Conservation (phyloP, 768 basidiomycete species). For the Chlorophyllum brunneum region DNA sequence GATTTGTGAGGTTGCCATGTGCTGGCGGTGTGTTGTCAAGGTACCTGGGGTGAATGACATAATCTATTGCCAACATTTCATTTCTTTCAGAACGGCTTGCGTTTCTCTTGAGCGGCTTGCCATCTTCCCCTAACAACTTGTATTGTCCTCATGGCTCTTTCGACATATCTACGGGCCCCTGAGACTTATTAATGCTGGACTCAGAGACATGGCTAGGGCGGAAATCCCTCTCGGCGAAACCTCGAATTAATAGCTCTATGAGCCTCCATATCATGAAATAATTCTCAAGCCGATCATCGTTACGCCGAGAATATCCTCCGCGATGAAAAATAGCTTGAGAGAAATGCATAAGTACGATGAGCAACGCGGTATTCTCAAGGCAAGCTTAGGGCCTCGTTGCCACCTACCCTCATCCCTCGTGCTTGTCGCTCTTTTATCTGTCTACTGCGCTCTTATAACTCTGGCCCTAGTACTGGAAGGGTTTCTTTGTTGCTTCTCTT, state of each 20-base stretch:
- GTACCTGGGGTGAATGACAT: too few relatives aligned
- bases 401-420: conserved; percentile 2
- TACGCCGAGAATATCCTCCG: background rate
- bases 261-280: background rate
- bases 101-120: too few relatives aligned
- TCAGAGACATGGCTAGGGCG: too few relatives aligned
- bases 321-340: background rate
- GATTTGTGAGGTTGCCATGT: background rate
- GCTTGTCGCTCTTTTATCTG: background rate
- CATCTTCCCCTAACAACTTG: too few relatives aligned
- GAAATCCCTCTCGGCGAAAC: background rate
- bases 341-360: background rate
- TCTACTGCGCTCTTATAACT: background rate
- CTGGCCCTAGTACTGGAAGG: background rate
- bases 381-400: conserved; percentile 4
- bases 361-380: background rate
- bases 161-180: too few relatives aligned
- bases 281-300: background rate
- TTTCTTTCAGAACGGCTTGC: too few relatives aligned
- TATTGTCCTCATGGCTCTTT: too few relatives aligned
- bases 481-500: background rate
- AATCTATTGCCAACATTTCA: too few relatives aligned
- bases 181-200: too few relatives aligned
- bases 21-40: background rate
- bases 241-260: background rate